These are phyloP conservation scores for Hypoxylon trugodes DNA, from an alignment of 495 filamentous ascomycete genomes.

Conservation along the genomic window DNA sequence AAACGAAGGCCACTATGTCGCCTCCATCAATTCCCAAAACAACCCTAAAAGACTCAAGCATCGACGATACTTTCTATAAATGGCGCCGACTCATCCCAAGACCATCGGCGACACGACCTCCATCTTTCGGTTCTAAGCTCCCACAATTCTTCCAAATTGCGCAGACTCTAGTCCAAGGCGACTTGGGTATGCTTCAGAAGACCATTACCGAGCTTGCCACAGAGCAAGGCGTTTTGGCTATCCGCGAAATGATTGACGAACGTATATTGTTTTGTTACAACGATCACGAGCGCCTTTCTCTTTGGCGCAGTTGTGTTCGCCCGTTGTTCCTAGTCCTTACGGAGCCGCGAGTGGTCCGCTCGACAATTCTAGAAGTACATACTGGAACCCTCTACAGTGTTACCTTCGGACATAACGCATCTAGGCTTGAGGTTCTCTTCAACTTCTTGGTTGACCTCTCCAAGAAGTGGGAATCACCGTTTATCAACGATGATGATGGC, in stretches of 20 bases:
- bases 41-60: neutral
- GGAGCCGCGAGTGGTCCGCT: constrained; percentile 19
- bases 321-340: constrained; percentile 27
- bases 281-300: neutral
- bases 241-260: constrained; percentile 23
- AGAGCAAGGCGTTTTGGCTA: constrained; percentile 4
- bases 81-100: constrained; percentile 10
- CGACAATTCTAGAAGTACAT: constrained; percentile 20
- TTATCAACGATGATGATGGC: neutral
- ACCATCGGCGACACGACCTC: neutral
- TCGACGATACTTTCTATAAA: neutral
- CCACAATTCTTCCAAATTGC: constrained; percentile 23
- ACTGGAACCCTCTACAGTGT: constrained; percentile 26
- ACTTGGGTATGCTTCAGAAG: constrained; percentile 11
- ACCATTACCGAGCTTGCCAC: constrained; percentile 17
- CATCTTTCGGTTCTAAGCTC: neutral
- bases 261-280: constrained; percentile 2
- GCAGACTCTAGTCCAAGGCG: constrained; percentile 12
- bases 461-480: neutral
- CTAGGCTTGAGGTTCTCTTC: constrained; percentile 19
- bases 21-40: too few species aligned
- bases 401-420: constrained; percentile 10
- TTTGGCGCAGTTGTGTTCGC: constrained; percentile 20
- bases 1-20: neutral
- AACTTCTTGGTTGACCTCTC: constrained; percentile 20